These are phyloP conservation scores for Raphanus raphanistrum DNA, from an alignment of 345 rosid genomes.

Conservation along the genomic window DNA sequence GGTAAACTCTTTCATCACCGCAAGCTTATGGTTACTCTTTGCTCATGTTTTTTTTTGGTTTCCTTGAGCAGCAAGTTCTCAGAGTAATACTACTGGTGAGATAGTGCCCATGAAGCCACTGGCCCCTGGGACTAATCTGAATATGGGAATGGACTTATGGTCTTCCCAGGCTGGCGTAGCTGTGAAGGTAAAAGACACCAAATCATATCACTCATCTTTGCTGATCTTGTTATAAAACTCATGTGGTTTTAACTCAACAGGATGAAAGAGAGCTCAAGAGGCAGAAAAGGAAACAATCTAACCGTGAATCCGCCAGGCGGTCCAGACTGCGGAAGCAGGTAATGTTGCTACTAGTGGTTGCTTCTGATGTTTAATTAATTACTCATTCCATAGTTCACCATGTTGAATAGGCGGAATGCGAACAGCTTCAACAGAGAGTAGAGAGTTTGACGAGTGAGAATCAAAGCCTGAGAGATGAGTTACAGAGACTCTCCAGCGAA, in stretches of 20 bases:
- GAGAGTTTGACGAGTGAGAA: conserved; percentile 68
- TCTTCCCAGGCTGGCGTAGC: conserved; percentile 61
- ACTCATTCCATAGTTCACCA: not conserved
- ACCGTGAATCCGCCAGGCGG: conserved; percentile 95
- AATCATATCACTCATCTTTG: conserved; percentile 40
- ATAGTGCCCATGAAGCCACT: conserved; percentile 64
- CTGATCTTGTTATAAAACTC: conserved; percentile 30
- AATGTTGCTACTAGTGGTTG: not conserved
- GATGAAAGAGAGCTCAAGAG: conserved; percentile 93
- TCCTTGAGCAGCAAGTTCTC: conserved; percentile 60
- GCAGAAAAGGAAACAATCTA: conserved; percentile 96
- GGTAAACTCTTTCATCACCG: conserved; percentile 44
- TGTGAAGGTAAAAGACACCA: conserved; percentile 52
- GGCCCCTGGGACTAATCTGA: conserved; percentile 70
- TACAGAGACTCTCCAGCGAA: conserved; percentile 76
- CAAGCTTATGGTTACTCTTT: conserved; percentile 2
- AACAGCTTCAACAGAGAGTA: conserved; percentile 80
- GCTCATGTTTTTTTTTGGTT: conserved; percentile 8
- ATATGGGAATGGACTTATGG: conserved; percentile 96
- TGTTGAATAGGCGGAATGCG: conserved; percentile 75
- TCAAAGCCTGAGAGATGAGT: conserved; percentile 66
- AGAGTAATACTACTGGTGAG: conserved; percentile 50
- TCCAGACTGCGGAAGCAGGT: conserved; percentile 99
- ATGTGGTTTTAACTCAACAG: conserved; percentile 39
- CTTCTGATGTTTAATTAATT: not conserved